A percentile compares a stretch with the other conserved stretches of the same genome.
Evolutionary conservation across 2,329 filamentous ascomycete genomes (phyloP).

Genomic region (Clonostachys rosea): DNA sequence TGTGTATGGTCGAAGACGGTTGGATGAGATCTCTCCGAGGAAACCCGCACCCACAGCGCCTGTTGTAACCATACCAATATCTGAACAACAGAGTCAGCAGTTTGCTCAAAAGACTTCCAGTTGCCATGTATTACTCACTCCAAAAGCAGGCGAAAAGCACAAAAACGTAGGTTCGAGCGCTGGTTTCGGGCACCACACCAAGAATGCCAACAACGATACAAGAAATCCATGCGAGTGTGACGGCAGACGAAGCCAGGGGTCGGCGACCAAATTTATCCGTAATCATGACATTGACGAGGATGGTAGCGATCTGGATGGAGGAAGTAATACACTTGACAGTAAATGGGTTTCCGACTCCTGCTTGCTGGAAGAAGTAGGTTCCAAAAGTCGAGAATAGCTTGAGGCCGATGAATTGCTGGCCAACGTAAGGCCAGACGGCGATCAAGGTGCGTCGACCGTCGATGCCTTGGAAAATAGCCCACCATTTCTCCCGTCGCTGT

Average conservation of each 20-base stretch:
- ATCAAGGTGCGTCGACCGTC: slow-evolving; percentile 20
- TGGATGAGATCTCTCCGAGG: slow-evolving; percentile 20
- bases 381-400: slow-evolving; percentile 12
- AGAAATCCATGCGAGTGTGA: slow-evolving; percentile 7
- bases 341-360: slow-evolving; percentile 9
- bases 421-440: slow-evolving; percentile 16
- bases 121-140: slow-evolving; percentile 8
- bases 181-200: slow-evolving; percentile 6
- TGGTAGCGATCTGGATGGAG: slow-evolving; percentile 7
- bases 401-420: slow-evolving; percentile 13
- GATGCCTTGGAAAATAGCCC: slow-evolving; percentile 19
- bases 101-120: not conserved
- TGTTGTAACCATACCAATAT: slow-evolving; percentile 15
- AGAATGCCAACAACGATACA: slow-evolving; percentile 11
- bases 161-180: slow-evolving; percentile 8
- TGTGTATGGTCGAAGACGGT: slow-evolving; percentile 14
- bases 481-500: slow-evolving; percentile 11
- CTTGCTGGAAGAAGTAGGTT: slow-evolving; percentile 15
- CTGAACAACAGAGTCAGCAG: not conserved
- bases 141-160: slow-evolving; percentile 13
- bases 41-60: slow-evolving; percentile 18
- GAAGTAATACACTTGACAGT: slow-evolving; percentile 9
- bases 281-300: slow-evolving; percentile 5
- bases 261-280: slow-evolving; percentile 9
- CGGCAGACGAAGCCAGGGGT: slow-evolving; percentile 7